Evolutionary conservation across 2,329 filamentous ascomycete genomes (phyloP), one percentile per base, ranked within the genome.

Genomic region (Phaeosphaeria sp.): DNA sequence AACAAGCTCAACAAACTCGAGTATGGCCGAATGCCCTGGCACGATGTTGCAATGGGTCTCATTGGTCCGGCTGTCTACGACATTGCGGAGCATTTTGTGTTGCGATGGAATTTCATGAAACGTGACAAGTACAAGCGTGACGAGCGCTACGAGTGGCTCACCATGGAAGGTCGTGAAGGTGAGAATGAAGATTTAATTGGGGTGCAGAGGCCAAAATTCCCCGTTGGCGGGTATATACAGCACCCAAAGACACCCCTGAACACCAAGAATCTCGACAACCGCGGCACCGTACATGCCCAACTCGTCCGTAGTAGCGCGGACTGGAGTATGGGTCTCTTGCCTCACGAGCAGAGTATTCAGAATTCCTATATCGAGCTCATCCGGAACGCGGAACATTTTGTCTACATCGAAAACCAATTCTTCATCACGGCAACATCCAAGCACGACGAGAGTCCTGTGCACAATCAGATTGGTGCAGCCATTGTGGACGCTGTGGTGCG

Each of bases 371-470:
- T 83, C 57, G 92, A 97, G 62, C 81, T 96, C 27, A 98, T 98
- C 68, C 83, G 89, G 50, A 92, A 91, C 51, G 94, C 94, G 0
- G 82, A 97, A 77, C 94, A 98, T 74, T 97, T 88, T 67, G 90
- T 99, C 22, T 99, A 98, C 80, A 97, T 99, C 59, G 95, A 99
- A 77, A 98, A 98, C 71, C 95, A 99, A 71, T 98, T 98, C 81
- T 99, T 98, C 83, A 97, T 86, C 79, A 79, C 73, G 1, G 91
- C 95, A 0, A 98, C 94, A 0, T 92, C 92, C 8, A 62, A 64
- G 50, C 89, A 95, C n/a, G 79, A 97, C 36, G 93, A 97, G 74
- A 80, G 83, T 0, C 94, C 94, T 0, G 87, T 98, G 22, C 88
- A 92, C 76, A 99, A 99, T 74, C 90, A 88, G 18, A 91, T 99